phyloP scores from a whole-genome alignment of 192 early-diverging fungal species.

The Allomyces javanicus region DNA sequence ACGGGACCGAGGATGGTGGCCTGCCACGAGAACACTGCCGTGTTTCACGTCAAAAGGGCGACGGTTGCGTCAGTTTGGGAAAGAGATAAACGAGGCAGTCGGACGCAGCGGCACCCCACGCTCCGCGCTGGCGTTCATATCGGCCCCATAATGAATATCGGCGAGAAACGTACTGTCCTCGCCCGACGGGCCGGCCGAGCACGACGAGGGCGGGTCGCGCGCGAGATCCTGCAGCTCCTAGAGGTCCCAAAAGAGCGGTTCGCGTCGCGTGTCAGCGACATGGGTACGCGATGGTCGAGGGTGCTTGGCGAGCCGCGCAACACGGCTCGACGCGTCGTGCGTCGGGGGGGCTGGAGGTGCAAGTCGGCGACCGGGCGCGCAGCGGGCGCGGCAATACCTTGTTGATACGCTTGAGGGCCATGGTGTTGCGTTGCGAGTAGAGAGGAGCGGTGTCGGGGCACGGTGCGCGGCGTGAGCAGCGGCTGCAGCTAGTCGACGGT shows the following conservation, averaged over 20 bases:
- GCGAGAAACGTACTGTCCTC: conserved; percentile 34
- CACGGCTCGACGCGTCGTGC: not conserved
- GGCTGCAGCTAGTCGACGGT: too few relatives aligned
- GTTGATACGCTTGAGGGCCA: conserved; percentile 98
- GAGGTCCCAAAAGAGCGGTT: conserved; percentile 4
- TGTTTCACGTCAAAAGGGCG: too few relatives aligned
- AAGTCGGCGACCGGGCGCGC: conserved; percentile 1
- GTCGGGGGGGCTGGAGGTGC: not conserved
- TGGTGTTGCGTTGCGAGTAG: conserved; percentile 14
- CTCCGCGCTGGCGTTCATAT: too few relatives aligned
- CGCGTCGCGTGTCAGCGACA: not conserved
- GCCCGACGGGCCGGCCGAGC: conserved; percentile 86
- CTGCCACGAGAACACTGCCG: conserved; percentile 69
- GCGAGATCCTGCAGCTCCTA: conserved; percentile 89
- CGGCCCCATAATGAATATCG: not conserved
- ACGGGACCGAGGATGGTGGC: conserved; percentile 97
- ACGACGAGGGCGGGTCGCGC: conserved; percentile 91
- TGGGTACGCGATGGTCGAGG: not conserved
- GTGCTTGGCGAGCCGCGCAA: not conserved
- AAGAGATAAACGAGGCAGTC: not conserved
- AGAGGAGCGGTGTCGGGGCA: too few relatives aligned
- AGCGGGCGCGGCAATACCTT: conserved; percentile 41
- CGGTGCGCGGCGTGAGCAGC: too few relatives aligned
- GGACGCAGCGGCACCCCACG: too few relatives aligned
- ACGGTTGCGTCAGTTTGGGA: conserved; percentile 8